Evolutionary conservation across 2,329 filamentous ascomycete genomes (phyloP).

Genomic region (Fonsecaea multimorphosa): DNA sequence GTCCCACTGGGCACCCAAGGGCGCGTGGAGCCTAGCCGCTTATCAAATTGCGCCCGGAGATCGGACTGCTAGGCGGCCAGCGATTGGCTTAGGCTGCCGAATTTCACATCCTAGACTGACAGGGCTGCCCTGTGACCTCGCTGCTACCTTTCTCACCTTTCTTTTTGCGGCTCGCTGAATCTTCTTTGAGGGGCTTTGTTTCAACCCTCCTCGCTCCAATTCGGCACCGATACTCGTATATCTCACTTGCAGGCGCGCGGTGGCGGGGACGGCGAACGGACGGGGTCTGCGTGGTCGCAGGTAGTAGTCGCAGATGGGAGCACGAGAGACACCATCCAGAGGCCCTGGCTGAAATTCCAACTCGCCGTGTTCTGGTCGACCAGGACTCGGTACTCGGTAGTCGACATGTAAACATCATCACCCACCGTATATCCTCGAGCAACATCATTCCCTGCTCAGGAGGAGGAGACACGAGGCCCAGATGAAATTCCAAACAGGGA

Average conservation of each 20-base stretch:
- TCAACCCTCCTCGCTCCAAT: constrained; percentile 16
- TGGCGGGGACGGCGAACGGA: neutral
- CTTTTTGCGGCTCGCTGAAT: too few species aligned
- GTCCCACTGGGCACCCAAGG: too few species aligned
- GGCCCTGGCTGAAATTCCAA: constrained; percentile 17
- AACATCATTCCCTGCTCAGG: neutral
- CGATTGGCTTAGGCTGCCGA: too few species aligned
- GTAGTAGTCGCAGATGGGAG: constrained; percentile 16
- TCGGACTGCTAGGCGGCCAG: too few species aligned
- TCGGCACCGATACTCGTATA: neutral
- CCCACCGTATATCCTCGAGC: neutral
- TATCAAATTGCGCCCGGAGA: too few species aligned
- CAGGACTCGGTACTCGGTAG: constrained; percentile 5
- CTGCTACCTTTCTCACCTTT: too few species aligned
- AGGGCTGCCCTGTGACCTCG: too few species aligned
- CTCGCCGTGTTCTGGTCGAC: neutral
- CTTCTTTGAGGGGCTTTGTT: constrained; percentile 7
- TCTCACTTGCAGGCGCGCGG: constrained; percentile 1
- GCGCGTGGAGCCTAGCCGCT: too few species aligned
- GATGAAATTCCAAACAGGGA: constrained; percentile 2
- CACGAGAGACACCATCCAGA: constrained; percentile 13
- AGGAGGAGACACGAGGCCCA: neutral
- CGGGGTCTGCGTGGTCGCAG: neutral
- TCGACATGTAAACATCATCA: constrained; percentile 10
- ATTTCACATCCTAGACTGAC: too few species aligned